These are phyloP conservation scores for Starmerella asiatica DNA, from an alignment of 805 yeast genomes.

Conservation along the genomic window DNA sequence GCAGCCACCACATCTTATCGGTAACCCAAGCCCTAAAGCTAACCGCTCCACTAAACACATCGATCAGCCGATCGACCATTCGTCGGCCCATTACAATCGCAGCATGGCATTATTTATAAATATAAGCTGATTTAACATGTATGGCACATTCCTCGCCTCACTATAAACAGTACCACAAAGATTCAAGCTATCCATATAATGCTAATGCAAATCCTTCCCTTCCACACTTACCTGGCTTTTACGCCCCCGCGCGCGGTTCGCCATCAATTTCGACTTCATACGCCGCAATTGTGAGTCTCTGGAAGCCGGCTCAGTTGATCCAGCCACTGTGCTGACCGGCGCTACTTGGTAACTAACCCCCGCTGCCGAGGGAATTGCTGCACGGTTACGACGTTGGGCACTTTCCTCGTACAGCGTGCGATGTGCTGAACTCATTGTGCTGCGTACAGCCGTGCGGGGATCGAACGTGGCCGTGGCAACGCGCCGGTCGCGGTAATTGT, in stretches of 20 bases:
- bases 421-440: slow-evolving; percentile 6
- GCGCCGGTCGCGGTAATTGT: slow-evolving; percentile 78
- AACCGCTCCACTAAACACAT: no score
- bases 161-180: neutral
- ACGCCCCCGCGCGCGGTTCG: slow-evolving; percentile 36
- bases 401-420: slow-evolving; percentile 65
- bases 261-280: slow-evolving; percentile 45
- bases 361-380: slow-evolving; percentile 88
- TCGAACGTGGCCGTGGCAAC: slow-evolving; percentile 53
- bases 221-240: slow-evolving; percentile 71
- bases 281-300: slow-evolving; percentile 71
- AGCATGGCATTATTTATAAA: no score
- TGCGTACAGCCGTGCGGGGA: slow-evolving; percentile 17
- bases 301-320: slow-evolving; percentile 38
- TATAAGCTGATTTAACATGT: no score
- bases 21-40: no score
- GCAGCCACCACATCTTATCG: no score
- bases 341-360: slow-evolving; percentile 83
- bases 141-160: no score
- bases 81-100: no score
- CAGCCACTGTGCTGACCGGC: slow-evolving; percentile 51
- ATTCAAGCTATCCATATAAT: neutral
- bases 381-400: slow-evolving; percentile 84
- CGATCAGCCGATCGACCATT: no score
- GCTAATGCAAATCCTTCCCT: slow-evolving; percentile 36